phyloP scores from a whole-genome alignment of 176 grass and related monocot genomes.

The Carex parvula region DNA sequence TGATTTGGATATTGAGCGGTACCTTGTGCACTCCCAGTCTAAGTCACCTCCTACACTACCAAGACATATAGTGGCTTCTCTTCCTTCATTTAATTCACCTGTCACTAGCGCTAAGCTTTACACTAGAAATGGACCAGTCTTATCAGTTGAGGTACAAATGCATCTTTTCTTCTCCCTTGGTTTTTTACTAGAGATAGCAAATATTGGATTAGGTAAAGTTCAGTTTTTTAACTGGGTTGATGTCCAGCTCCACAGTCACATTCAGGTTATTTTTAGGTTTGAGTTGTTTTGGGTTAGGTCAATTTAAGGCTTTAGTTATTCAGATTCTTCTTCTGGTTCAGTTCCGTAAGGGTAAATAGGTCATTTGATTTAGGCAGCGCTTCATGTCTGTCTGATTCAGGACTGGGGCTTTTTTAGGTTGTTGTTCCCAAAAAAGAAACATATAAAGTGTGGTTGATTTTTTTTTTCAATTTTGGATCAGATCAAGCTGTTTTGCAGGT shows the following conservation, averaged over 20 bases:
- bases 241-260: neutral
- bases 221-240: neutral
- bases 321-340: neutral
- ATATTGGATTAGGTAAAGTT: neutral
- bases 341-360: neutral
- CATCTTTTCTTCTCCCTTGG: constrained; percentile 5
- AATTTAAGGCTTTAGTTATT: neutral
- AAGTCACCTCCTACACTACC: constrained; percentile 70
- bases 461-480: neutral
- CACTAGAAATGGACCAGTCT: constrained; percentile 38
- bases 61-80: constrained; percentile 50
- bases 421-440: neutral
- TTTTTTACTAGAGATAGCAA: neutral
- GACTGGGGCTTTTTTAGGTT: neutral
- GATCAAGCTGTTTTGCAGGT: too few relatives aligned
- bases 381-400: neutral
- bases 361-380: neutral
- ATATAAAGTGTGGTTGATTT: neutral
- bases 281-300: neutral
- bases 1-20: constrained; percentile 80
- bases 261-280: neutral
- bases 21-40: constrained; percentile 67
- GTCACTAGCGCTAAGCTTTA: constrained; percentile 63
- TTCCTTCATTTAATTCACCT: constrained; percentile 61
- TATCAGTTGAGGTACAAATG: constrained; percentile 56